Evolutionary conservation across 2,329 filamentous ascomycete genomes (phyloP), one percentile per base, ranked within the genome.

Genomic region (Septoria petroselini): DNA sequence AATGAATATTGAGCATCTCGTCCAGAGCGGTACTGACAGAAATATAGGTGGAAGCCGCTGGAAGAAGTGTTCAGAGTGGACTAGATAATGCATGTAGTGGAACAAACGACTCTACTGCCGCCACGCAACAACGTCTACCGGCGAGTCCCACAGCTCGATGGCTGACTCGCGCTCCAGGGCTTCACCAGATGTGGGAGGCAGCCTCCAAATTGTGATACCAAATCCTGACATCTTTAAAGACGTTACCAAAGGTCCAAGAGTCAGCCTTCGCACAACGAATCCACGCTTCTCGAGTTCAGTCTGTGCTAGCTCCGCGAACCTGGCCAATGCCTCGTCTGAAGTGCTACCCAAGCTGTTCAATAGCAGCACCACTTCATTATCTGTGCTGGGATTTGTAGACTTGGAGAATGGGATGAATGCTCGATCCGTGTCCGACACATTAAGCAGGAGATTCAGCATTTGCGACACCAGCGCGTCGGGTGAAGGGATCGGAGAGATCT

Each of bases 1-100:
- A 4, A 12, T 17, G 17, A 3, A 11, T 33, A 15, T 18, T 19
- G 4, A n/a, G 14, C 7, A 7, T 33, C 23, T 39, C 15, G 2
- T 4, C 12, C 9, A 18, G 25, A 11, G 17, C 18, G 4, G 4
- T 38, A 12, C 7, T 46, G 6, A 46, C 12, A 17, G 3, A n/a
- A 3, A 21, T 31, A 39, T n/a, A 47, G 43, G 43, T 47, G 84
- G 84, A 82, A 78, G 63, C 76, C 76, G 1, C 65, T 84, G 15
- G 82, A 86, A 65, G 83, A 87, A 70, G 83, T 87, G 2, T 88
- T 87, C 63, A 82, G 84, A 31, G 39, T 48, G 7, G 37, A 52
- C 18, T 47, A 39, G 35, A 21, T 23, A 18, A 17, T 14, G 14
- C 29, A 38, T 8, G 14, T 8, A 8, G 14, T 15, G n/a, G n/a